Percentiles rank a stretch among this genome's conserved stretches.
phyloP scores from a whole-genome alignment of 2,329 filamentous ascomycete genomes.

The Meredithiella fracta region DNA sequence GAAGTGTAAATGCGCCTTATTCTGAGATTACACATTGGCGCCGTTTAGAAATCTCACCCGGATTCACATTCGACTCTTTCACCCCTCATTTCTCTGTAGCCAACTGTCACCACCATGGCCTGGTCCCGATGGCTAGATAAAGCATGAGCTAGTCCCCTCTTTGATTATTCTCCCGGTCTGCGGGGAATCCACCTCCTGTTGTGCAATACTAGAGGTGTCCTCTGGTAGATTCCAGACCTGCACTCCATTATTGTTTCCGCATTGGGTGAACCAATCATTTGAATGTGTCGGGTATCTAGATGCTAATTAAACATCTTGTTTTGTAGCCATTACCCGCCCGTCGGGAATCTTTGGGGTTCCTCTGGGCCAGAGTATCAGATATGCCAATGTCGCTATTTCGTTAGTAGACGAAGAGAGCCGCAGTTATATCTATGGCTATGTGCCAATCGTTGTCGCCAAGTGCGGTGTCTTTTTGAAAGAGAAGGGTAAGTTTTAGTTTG shows the following conservation, averaged over 20 bases:
- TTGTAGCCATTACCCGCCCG: constrained; percentile 20
- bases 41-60: no score
- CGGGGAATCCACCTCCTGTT: not conserved
- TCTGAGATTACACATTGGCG: no score
- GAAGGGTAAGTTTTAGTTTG: constrained; percentile 49
- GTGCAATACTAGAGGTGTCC: not conserved
- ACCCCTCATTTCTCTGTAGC: not conserved
- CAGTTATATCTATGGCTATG: constrained; percentile 96
- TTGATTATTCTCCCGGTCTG: not conserved
- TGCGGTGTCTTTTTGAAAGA: constrained; percentile 96
- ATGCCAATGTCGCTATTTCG: constrained; percentile 96
- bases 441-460: constrained; percentile 95
- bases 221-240: not conserved
- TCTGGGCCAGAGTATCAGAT: constrained; percentile 83
- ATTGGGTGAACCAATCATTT: not conserved
- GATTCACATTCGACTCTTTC: no score
- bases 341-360: constrained; percentile 89
- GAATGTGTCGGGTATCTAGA: not conserved
- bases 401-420: constrained; percentile 81
- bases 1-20: not conserved
- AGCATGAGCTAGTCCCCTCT: not conserved
- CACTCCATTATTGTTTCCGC: not conserved
- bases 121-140: not conserved
- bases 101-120: no score
- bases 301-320: not conserved